A percentile compares a stretch with the other conserved stretches of the same genome.
phyloP scores from a whole-genome alignment of 768 basidiomycete species.

The Suillus subalutaceus region DNA sequence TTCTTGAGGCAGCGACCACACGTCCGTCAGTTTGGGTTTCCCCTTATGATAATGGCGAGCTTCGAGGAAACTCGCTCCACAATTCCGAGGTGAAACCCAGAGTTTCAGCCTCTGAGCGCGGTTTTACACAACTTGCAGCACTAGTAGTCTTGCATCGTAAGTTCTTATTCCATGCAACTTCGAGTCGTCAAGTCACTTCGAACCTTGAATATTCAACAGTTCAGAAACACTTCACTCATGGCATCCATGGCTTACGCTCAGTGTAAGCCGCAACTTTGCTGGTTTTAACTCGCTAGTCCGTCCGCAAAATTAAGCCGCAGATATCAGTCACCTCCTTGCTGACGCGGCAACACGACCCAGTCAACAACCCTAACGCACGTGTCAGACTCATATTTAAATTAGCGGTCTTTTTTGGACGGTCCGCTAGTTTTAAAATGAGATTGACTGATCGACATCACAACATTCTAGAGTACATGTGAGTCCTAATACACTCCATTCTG shows the following conservation, averaged over 20 bases:
- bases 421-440: background rate
- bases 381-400: background rate
- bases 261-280: background rate
- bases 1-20: background rate
- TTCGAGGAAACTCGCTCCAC: background rate
- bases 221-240: background rate
- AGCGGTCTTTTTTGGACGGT: background rate
- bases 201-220: background rate
- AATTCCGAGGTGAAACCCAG: background rate
- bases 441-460: background rate
- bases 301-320: background rate
- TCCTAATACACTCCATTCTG: background rate
- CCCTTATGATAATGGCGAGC: background rate
- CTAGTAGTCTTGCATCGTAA: background rate
- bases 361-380: background rate
- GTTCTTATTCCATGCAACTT: background rate
- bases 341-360: background rate
- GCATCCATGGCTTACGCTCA: background rate
- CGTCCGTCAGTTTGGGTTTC: background rate
- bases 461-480: background rate
- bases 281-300: background rate
- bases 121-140: background rate
- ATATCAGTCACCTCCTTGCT: background rate
- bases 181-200: background rate
- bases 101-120: background rate